Evolutionary conservation across 2,329 filamentous ascomycete genomes (phyloP), one percentile per base, ranked within the genome.

Genomic region (Phyllosticta citrichinensis): DNA sequence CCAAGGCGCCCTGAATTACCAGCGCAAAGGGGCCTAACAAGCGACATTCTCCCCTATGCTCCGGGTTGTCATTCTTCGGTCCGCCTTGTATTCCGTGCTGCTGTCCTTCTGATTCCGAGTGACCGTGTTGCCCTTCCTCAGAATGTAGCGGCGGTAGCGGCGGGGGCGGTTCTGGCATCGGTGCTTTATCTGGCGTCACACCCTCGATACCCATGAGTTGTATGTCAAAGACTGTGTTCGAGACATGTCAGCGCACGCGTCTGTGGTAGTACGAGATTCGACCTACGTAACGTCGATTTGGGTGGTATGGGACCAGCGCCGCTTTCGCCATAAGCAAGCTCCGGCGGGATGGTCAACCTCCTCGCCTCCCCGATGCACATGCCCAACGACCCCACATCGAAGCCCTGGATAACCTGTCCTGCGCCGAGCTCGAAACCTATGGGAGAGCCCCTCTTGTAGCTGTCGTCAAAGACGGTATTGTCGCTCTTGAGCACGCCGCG

Each of bases 291-390:
- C 62, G 91, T 94, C 68, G 89, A 87, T 61, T 87, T 87, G 9
- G 84, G 88, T 9, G 93, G 93, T 69, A 97, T 97, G 22, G 91
- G 91, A 1, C 92, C 92, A 74, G 94, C 83, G 58, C 78, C 82
- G 63, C 88, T 83, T 65, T 86, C 78, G 63, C 93, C 93, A 73
- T 97, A 97, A 57, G 87, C 93, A 71, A 87, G 84, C 73, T 89
- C 87, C 22, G 93, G 91, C 57, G 91, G 91, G 58, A 99, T 94
- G 27, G 91, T 97, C 72, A 99, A 79, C 62, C 86, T 93, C 76
- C 76, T 84, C 85, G 96, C 96, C 81, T 99, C 93, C 65, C 94
- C 94, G 68, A 94, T 87, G 77, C 93, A 97, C 93, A 97, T 97
- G 71, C 92, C 90, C 54, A 95, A 72, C 24, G 97, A 83, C 58